These are phyloP conservation scores for Mycosarcoma maydis DNA, from an alignment of 1,284 basidiomycete species.

Conservation along the genomic window DNA sequence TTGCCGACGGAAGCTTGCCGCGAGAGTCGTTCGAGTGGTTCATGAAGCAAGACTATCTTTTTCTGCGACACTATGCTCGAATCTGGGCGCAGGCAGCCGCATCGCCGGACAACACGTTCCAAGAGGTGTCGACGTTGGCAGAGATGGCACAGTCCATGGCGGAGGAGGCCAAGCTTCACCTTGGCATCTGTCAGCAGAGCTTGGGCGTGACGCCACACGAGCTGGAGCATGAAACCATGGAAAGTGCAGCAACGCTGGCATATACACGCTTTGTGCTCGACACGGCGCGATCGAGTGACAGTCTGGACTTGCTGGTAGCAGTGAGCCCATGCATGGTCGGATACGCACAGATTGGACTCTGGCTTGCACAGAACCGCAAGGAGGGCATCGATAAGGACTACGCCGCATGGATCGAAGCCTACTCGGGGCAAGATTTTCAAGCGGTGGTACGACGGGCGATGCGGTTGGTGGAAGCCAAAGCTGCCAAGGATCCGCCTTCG, in stretches of 20 bases:
- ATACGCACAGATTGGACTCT: conserved; percentile 89
- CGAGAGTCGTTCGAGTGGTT: conserved; percentile 81
- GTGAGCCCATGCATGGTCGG: conserved; percentile 87
- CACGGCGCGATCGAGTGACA: conserved; percentile 71
- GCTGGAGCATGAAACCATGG: conserved; percentile 45
- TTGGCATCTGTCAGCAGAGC: conserved; percentile 43
- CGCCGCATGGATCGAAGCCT: conserved; percentile 81
- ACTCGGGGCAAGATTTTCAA: conserved; percentile 78
- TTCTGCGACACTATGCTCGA: conserved; percentile 70
- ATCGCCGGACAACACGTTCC: conserved; percentile 68
- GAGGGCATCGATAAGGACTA: conserved; percentile 22
- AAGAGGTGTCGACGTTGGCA: conserved; percentile 75
- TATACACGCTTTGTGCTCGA: conserved; percentile 64
- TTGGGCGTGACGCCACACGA: conserved; percentile 43
- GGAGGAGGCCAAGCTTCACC: conserved; percentile 54
- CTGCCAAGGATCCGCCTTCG: conserved; percentile 75
- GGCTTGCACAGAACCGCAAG: conserved; percentile 67
- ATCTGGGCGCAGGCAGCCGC: conserved; percentile 75
- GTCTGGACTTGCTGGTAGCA: conserved; percentile 79
- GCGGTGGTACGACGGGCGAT: conserved; percentile 77
- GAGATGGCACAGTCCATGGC: conserved; percentile 68
- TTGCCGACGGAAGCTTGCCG: conserved; percentile 78
- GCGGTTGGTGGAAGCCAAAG: conserved; percentile 69
- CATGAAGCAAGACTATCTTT: conserved; percentile 75
- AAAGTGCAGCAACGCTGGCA: conserved; percentile 58